Conservation (phyloP, 176 grass and related monocot genomes). For the barley (Hordeum vulgare) region MorexV3_pseudomolecules_assembly NC_058523.1:439647023-439647522, state of each 20-base stretch:
- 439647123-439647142: neutral
- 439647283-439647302: neutral
- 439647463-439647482: neutral
- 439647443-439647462: neutral
- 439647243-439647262: neutral
- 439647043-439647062: neutral
- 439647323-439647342: neutral
- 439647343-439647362: neutral
- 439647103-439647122: neutral
- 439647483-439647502: neutral
- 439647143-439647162: neutral
- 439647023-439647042: neutral
- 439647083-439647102: neutral
- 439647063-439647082: neutral
- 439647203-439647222: neutral
- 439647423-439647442: slow-evolving; percentile 9
- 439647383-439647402: neutral
- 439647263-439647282: neutral
- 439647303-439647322: neutral
- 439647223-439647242: neutral
- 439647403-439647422: neutral
- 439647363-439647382: neutral
- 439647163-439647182: neutral
- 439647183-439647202: neutral
- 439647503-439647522: too few species aligned